Percentiles rank a stretch among this genome's conserved stretches.
phyloP scores from a whole-genome alignment of 2,329 filamentous ascomycete genomes.

The Intubia oerlemansii region DNA sequence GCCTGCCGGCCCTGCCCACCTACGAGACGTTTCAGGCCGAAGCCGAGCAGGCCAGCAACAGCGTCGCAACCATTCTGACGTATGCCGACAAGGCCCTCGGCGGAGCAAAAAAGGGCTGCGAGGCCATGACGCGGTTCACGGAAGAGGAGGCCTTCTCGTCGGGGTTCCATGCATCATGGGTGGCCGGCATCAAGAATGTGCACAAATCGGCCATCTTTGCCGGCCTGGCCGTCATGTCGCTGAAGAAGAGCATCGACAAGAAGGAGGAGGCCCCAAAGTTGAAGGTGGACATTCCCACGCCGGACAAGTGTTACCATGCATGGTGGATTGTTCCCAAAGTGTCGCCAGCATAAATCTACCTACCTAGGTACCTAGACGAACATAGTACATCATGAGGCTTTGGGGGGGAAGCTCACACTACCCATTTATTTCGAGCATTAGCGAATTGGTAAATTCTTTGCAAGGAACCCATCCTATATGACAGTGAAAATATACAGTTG shows the following conservation, averaged over 20 bases:
- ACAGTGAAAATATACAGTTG: too few species aligned
- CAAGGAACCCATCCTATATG: too few species aligned
- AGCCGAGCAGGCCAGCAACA: constrained; percentile 18
- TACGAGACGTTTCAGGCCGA: constrained; percentile 36
- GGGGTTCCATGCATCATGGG: constrained; percentile 37
- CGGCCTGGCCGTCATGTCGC: constrained; percentile 37
- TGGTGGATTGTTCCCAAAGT: constrained; percentile 43
- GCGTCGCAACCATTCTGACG: constrained; percentile 19
- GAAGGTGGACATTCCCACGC: constrained; percentile 27
- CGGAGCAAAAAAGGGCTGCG: constrained; percentile 31
- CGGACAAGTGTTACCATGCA: constrained; percentile 35
- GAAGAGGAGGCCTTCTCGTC: constrained; percentile 25
- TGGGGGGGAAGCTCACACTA: too few species aligned
- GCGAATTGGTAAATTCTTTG: too few species aligned
- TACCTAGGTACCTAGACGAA: neutral
- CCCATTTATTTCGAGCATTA: too few species aligned
- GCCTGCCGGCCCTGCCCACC: constrained; percentile 43
- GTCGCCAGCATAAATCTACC: neutral
- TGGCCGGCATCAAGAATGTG: constrained; percentile 32
- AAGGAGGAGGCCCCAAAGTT: constrained; percentile 15
- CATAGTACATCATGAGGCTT: neutral
- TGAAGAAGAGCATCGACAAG: constrained; percentile 34
- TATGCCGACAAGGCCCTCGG: constrained; percentile 23
- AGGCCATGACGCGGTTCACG: constrained; percentile 29
- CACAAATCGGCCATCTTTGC: constrained; percentile 52